Evolutionary conservation across 768 basidiomycete genomes (phyloP), one percentile per base, ranked within the genome.

Genomic region (Rubroboletus satanas): DNA sequence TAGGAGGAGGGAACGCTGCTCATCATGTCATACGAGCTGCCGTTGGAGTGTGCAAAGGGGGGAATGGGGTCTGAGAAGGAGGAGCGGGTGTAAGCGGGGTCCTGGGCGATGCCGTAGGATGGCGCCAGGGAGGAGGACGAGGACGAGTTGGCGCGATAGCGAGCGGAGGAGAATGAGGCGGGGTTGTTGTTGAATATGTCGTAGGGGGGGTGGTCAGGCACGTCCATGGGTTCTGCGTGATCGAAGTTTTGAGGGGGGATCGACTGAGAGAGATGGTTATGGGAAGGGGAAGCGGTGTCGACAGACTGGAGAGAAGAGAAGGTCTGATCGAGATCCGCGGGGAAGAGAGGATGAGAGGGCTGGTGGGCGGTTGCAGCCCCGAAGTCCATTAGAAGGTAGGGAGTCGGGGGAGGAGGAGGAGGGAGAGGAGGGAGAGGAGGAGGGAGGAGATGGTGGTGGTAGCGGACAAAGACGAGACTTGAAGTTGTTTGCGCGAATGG

Each of bases 81-180:
- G 37, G 79, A 62, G 55, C 83, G 82, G 4, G 80, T 68, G 68
- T 87, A 89, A 41, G 88, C 68, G 53, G 74, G 51, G 59, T 90
- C 84, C 29, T 78, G 73, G 59, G 75, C 73, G 55, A 86, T 77
- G 45, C 68, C 69, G 66, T 83, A 86, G 57, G 68, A 71, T 43
- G 79, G 80, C n/a, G 75, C 79, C 10, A 86, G 75, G n/a, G 84
- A 85, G 7, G 85, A 83, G 23, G 84, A 83, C 0, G 87, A 87
- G 48, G 86, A 84, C 32, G 84, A 83, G 74, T 86, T 87, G 42
- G 83, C 76, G 56, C 85, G 82, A 73, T 88, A 88, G 62, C 86
- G 83, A 55, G 81, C 76, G 43, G 81, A 79, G 47, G 73, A 70
- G 66, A 83, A 83, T 7, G 80, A 72, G 58, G 61, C 47, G 38